A percentile compares a stretch with the other conserved stretches of the same genome.
Evolutionary conservation across 805 yeast species (phyloP).

Genomic region (Zygosaccharomyces lentus): DNA sequence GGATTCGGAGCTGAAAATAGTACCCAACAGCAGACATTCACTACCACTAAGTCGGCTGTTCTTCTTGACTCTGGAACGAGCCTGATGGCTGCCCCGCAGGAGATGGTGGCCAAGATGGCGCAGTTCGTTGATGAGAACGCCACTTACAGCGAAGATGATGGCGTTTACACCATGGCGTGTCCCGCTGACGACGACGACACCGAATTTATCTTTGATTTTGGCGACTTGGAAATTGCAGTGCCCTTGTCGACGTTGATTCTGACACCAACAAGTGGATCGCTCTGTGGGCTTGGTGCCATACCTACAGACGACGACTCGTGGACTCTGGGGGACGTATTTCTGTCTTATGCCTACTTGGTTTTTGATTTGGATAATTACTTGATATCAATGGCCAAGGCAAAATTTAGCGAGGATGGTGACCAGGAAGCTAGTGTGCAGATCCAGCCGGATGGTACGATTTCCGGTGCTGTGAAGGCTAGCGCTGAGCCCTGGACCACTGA

Average conservation of each 20-base stretch:
- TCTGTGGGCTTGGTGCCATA: conserved; percentile 45
- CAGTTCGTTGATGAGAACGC: conserved; percentile 33
- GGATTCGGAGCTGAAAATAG: conserved; percentile 33
- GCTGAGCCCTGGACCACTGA: conserved; percentile 21
- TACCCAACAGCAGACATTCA: conserved; percentile 19
- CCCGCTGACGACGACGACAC: conserved; percentile 25
- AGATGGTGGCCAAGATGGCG: conserved; percentile 30
- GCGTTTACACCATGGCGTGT: conserved; percentile 44
- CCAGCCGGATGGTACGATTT: conserved; percentile 37
- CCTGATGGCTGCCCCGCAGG: conserved; percentile 42
- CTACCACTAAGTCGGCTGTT: conserved; percentile 34
- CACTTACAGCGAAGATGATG: conserved; percentile 34
- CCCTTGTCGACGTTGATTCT: conserved; percentile 35
- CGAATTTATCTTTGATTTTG: conserved; percentile 44
- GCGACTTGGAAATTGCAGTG: conserved; percentile 51
- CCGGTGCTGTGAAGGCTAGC: conserved; percentile 47
- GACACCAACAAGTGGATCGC: conserved; percentile 23
- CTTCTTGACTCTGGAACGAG: conserved; percentile 60
- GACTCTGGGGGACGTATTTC: conserved; percentile 55
- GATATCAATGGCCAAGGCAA: conserved; percentile 48
- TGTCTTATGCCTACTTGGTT: conserved; percentile 53
- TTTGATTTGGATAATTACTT: conserved; percentile 49
- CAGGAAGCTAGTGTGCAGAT: conserved; percentile 45
- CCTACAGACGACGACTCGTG: conserved; percentile 33
- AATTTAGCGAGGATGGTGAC: conserved; percentile 15